Conservation (phyloP, 2,329 filamentous ascomycete genomes). For the Colletotrichum salicis region DNA sequence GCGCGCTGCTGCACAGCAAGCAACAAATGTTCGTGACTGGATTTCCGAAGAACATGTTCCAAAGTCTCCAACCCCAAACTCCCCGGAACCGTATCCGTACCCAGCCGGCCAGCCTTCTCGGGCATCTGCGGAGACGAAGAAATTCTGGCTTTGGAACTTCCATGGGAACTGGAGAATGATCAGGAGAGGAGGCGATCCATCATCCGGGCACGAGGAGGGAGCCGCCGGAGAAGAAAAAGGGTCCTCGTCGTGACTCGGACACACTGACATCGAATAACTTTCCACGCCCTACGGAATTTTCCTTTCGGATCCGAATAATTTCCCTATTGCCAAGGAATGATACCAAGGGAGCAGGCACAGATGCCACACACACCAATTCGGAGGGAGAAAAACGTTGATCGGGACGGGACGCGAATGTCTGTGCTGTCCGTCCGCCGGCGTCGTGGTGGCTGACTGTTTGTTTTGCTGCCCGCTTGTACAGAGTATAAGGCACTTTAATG, state of each 20-base stretch:
- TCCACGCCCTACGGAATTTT: background rate
- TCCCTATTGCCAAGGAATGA: background rate
- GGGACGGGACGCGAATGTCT: slow-evolving; percentile 26
- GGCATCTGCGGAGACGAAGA: slow-evolving; percentile 12
- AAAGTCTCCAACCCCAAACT: background rate
- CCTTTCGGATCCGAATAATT: slow-evolving; percentile 17
- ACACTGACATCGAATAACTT: background rate
- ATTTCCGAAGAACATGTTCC: background rate
- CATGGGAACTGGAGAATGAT: background rate
- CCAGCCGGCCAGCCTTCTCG: background rate
- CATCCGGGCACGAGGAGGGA: background rate
- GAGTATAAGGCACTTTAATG: background rate
- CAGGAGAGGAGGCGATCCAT: background rate
- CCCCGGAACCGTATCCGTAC: background rate
- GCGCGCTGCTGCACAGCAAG: background rate
- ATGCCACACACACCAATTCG: background rate
- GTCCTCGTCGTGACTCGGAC: background rate
- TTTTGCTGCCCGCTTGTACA: background rate
- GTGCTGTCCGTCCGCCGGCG: slow-evolving; percentile 4
- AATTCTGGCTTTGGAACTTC: background rate
- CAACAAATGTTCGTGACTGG: background rate
- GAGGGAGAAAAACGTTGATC: background rate
- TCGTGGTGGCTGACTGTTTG: background rate
- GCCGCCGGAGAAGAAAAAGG: background rate
- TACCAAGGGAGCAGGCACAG: background rate